These are phyloP conservation scores for Solanum pimpinellifolium DNA, from an alignment of 257 asterid species.

Conservation along the genomic window DNA sequence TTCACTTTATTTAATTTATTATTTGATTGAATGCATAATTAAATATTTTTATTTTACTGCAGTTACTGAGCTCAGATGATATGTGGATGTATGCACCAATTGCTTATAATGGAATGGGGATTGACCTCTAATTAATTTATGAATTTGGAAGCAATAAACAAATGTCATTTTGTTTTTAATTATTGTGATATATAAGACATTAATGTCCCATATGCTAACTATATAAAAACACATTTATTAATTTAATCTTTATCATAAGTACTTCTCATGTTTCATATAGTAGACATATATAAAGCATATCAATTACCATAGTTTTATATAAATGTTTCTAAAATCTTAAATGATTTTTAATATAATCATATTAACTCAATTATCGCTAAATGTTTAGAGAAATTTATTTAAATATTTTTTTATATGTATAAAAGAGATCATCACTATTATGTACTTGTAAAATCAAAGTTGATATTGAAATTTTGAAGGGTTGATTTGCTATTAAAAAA, in stretches of 20 bases:
- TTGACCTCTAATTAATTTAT: slow-evolving; percentile 32
- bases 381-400: no score
- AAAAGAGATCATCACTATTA: no score
- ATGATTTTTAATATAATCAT: no score
- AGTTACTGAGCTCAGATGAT: slow-evolving; percentile 87
- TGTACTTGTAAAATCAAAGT: no score
- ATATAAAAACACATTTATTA: background rate
- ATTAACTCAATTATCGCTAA: no score
- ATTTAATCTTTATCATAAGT: background rate
- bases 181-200: background rate
- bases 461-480: no score
- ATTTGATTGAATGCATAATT: background rate
- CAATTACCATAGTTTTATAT: background rate
- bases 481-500: no score
- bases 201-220: background rate
- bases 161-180: background rate
- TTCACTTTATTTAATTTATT: background rate
- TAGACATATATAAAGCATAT: background rate
- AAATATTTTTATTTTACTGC: slow-evolving; percentile 3
- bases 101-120: slow-evolving; percentile 76
- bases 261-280: background rate
- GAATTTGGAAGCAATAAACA: background rate
- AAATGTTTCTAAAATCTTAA: no score
- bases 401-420: no score
- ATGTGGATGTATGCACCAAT: slow-evolving; percentile 95